phyloP scores from a whole-genome alignment of 2,329 filamentous ascomycete species.

The Phaeomoniella chlamydospora region DNA sequence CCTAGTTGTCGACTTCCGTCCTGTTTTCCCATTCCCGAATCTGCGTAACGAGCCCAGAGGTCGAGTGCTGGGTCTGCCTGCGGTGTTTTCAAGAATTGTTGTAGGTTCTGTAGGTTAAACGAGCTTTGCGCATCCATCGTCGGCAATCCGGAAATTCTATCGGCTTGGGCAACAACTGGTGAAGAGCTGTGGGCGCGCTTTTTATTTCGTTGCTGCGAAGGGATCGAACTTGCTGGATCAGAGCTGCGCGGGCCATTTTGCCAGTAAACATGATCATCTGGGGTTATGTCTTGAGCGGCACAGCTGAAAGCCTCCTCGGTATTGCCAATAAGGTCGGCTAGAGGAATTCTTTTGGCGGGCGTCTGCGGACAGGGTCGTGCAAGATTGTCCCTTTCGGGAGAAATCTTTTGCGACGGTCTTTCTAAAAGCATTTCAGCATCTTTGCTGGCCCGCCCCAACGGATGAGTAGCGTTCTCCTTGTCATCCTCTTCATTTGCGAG shows the following conservation, averaged over 20 bases:
- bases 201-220: constrained; percentile 29
- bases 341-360: constrained; percentile 41
- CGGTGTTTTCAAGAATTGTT: constrained; percentile 48
- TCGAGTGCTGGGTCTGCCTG: constrained; percentile 59
- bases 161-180: constrained; percentile 46
- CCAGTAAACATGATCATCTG: constrained; percentile 48
- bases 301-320: constrained; percentile 39
- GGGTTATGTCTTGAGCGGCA: constrained; percentile 34
- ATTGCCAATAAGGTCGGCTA: constrained; percentile 48
- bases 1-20: constrained; percentile 37
- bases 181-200: constrained; percentile 66
- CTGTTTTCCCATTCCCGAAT: constrained; percentile 31
- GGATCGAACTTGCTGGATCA: constrained; percentile 31
- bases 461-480: neutral
- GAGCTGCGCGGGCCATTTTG: constrained; percentile 31
- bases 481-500: neutral
- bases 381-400: constrained; percentile 13
- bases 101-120: constrained; percentile 44
- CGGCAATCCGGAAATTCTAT: constrained; percentile 19
- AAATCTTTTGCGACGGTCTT: constrained; percentile 8
- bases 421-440: constrained; percentile 8
- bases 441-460: neutral
- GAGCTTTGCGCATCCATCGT: constrained; percentile 23
- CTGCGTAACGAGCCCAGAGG: constrained; percentile 62
- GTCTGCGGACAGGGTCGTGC: constrained; percentile 34